Evolutionary conservation across 2,329 filamentous ascomycete species (phyloP).

Genomic region (Alternaria solani): DNA sequence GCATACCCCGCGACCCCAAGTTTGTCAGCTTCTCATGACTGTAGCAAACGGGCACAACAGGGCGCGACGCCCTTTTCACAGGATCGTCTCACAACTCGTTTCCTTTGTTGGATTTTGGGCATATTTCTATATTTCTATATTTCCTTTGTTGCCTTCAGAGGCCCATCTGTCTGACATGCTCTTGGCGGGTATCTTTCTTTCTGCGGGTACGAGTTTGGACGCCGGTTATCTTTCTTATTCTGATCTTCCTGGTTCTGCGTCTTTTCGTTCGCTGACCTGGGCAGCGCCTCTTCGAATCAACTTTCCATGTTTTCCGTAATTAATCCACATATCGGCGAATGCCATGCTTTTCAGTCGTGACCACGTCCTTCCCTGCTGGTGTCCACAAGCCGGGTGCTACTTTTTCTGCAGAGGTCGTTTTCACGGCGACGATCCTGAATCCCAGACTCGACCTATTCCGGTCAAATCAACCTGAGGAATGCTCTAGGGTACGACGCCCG

Average conservation of each 20-base stretch:
- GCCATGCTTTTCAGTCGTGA: slow-evolving; percentile 2
- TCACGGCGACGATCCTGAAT: background rate
- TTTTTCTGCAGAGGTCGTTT: background rate
- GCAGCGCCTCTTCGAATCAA: slow-evolving; percentile 6
- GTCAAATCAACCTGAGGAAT: background rate
- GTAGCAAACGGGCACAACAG: background rate
- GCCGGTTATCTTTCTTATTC: slow-evolving; percentile 4
- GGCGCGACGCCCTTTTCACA: background rate
- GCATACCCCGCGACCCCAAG: slow-evolving; percentile 87
- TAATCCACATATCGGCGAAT: background rate
- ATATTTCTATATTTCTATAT: slow-evolving; percentile 13
- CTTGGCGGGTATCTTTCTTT: slow-evolving; percentile 2
- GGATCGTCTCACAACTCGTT: slow-evolving; percentile 5
- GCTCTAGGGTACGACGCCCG: background rate
- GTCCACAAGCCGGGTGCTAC: background rate
- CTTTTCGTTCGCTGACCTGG: slow-evolving; percentile 5
- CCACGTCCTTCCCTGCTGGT: background rate
- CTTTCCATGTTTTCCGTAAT: background rate
- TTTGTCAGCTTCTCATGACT: slow-evolving; percentile 83
- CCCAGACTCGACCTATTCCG: background rate
- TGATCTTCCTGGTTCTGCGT: slow-evolving; percentile 4
- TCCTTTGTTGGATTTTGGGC: slow-evolving; percentile 15
- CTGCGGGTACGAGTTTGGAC: slow-evolving; percentile 7
- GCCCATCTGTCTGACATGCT: slow-evolving; percentile 8
- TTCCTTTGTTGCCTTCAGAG: slow-evolving; percentile 18